Percentiles rank a stretch among this genome's conserved stretches.
phyloP scores from a whole-genome alignment of 2,329 filamentous ascomycete genomes.

The Xylariaceae sp. region DNA sequence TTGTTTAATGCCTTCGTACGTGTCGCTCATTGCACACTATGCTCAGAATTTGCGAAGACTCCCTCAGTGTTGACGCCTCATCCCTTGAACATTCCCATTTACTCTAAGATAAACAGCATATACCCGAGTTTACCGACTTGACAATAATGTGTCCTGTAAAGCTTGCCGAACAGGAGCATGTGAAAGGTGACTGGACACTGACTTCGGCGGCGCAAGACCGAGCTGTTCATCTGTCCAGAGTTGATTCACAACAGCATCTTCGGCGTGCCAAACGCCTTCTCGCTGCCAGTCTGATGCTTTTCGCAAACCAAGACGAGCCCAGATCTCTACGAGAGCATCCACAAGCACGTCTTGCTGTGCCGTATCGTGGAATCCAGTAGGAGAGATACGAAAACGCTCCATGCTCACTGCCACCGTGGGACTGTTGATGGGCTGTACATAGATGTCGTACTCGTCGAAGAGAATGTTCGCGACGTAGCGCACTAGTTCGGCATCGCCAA shows the following conservation, averaged over 20 bases:
- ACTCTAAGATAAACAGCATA: too few species aligned
- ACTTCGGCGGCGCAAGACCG: slow-evolving; percentile 14
- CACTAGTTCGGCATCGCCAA: slow-evolving; percentile 88
- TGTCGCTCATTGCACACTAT: too few species aligned
- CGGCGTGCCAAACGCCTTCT: slow-evolving; percentile 93
- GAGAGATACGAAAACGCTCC: slow-evolving; percentile 91
- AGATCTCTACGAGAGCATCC: slow-evolving; percentile 78
- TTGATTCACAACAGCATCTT: slow-evolving; percentile 78
- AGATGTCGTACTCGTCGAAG: slow-evolving; percentile 85
- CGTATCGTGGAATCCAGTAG: slow-evolving; percentile 85
- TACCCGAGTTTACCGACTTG: too few species aligned
- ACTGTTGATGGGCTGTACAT: slow-evolving; percentile 98
- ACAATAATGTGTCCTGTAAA: too few species aligned
- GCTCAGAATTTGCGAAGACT: too few species aligned
- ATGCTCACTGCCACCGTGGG: slow-evolving; percentile 94
- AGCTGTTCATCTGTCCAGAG: slow-evolving; percentile 67
- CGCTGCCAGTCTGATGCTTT: slow-evolving; percentile 74
- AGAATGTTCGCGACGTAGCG: slow-evolving; percentile 90
- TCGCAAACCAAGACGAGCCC: slow-evolving; percentile 83
- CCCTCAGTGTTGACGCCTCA: too few species aligned
- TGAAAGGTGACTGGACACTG: too few species aligned
- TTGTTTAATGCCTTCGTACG: too few species aligned
- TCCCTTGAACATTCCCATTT: too few species aligned
- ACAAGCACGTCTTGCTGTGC: slow-evolving; percentile 84
- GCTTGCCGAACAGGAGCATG: too few species aligned